phyloP scores from a whole-genome alignment of 176 grass and related monocot genomes.

The Miscanthus lutarioriparius region DNA sequence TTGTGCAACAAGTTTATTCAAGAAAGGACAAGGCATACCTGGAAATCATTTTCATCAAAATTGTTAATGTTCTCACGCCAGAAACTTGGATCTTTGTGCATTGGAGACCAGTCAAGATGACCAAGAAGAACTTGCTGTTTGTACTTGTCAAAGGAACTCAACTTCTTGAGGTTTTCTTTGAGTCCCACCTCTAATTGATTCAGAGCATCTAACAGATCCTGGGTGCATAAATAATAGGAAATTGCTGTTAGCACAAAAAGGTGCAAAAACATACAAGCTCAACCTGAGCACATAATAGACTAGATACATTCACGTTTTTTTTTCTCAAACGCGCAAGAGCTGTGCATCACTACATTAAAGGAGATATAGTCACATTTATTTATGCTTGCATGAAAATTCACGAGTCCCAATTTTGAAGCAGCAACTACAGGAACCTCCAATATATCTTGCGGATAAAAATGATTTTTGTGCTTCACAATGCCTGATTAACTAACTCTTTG shows the following conservation, averaged over 20 bases:
- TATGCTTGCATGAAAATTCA: conserved; percentile 7
- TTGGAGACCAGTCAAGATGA: conserved; percentile 96
- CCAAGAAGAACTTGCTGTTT: conserved; percentile 96
- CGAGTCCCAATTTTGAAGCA: background rate
- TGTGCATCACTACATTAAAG: background rate
- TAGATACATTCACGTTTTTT: background rate
- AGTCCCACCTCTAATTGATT: conserved; percentile 88
- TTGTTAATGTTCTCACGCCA: conserved; percentile 95
- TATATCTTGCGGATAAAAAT: background rate
- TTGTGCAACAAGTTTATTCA: background rate
- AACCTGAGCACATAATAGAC: conserved; percentile 8
- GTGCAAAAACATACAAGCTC: conserved; percentile 1
- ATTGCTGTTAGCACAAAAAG: conserved; percentile 28
- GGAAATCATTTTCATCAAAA: conserved; percentile 99
- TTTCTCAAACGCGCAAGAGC: background rate
- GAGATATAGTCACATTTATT: background rate
- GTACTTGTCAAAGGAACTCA: conserved; percentile 98
- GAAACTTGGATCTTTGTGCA: conserved; percentile 96
- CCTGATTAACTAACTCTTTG: background rate
- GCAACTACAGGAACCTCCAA: background rate
- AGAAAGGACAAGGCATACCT: conserved; percentile 55
- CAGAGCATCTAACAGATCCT: conserved; percentile 94
- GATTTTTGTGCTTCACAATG: background rate
- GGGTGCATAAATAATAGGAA: conserved; percentile 26
- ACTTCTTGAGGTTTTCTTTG: conserved; percentile 76